Base-by-base conservation (phyloP, 2,329 filamentous ascomycete genomes). In the Colletotrichum lindemuthianum region DNA sequence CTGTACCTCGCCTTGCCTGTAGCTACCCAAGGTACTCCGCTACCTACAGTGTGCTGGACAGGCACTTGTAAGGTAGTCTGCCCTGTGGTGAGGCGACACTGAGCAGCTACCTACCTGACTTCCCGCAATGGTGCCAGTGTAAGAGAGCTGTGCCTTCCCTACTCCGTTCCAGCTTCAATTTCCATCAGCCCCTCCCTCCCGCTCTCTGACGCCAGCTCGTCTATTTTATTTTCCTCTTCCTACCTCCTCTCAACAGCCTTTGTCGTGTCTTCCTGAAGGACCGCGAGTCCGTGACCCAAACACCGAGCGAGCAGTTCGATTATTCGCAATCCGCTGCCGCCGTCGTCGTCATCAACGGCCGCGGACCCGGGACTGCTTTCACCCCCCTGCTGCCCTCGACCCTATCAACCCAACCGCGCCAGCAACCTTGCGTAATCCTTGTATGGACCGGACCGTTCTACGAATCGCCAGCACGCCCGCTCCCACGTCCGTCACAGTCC, bases 381-480 rank as follows among this genome's bases (percentile, higher is more conserved):
- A 56, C 43, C 47, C 34, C 32, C 32, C 40, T 61, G 47, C 41
- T 24, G 24, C 24, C 24, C 24, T 24, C 24, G 50, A 52, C 52
- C 16, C 47, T 51, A 57, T 41, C 52, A 47, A 59, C 61, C 34
- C 57, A 47, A 51, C 50, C 40, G 40, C 63, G 58, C 51, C 47
- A 51, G 51, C 32, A 47, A 52, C 36, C 47, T 64, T 57, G 63
- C 47, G 63, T 56, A 48, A 48, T 52, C 51, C 24, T 36, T 52
- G 45, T 5, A 24, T 61, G 61, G 51, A 52, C 61, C 34, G 36
- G 40, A 47, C 58, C 34, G 40, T 15, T 13, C 47, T 63, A 45
- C 58, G 40, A 63, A 52, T 59, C 51, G 32, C 58, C 24, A 57
- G 12, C 32, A 48, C 58, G 51, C 58, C 58, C 51, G 52, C 59